A percentile compares a stretch with the other conserved stretches of the same genome.
phyloP scores from a whole-genome alignment of 257 asterid genomes.

The Nicotiana noctiflora region DNA sequence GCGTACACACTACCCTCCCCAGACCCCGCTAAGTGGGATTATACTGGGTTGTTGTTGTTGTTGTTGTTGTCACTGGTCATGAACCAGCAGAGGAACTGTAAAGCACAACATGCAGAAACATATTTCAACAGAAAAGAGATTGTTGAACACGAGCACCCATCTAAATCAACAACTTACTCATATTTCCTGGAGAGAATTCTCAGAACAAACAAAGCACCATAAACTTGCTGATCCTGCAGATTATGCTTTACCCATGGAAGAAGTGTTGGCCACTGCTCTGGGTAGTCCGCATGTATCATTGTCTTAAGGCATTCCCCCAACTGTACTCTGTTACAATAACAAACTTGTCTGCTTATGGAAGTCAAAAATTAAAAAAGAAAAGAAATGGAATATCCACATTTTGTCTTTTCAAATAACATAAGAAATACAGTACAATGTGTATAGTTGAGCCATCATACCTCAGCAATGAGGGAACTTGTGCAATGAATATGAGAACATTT shows the following conservation, averaged over 20 bases:
- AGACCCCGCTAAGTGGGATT: too few species aligned
- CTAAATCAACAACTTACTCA: slow-evolving; percentile 56
- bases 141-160: not conserved
- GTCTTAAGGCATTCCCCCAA: slow-evolving; percentile 93
- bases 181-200: slow-evolving; percentile 91
- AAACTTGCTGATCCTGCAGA: slow-evolving; percentile 84
- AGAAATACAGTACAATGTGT: not conserved
- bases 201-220: slow-evolving; percentile 83
- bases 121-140: not conserved
- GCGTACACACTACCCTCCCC: too few species aligned
- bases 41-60: too few species aligned
- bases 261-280: slow-evolving; percentile 95
- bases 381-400: slow-evolving; percentile 9
- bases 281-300: slow-evolving; percentile 78
- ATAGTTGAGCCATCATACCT: slow-evolving; percentile 37
- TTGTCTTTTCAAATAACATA: not conserved
- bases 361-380: not conserved
- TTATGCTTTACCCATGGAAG: slow-evolving; percentile 85
- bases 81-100: not conserved
- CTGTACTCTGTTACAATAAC: slow-evolving; percentile 61
- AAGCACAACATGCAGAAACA: not conserved
- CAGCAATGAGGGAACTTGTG: slow-evolving; percentile 77
- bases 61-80: too few species aligned
- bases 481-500: slow-evolving; percentile 65
- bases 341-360: slow-evolving; percentile 12